phyloP scores from a whole-genome alignment of 768 basidiomycete genomes.

The Lactarius indigo region DNA sequence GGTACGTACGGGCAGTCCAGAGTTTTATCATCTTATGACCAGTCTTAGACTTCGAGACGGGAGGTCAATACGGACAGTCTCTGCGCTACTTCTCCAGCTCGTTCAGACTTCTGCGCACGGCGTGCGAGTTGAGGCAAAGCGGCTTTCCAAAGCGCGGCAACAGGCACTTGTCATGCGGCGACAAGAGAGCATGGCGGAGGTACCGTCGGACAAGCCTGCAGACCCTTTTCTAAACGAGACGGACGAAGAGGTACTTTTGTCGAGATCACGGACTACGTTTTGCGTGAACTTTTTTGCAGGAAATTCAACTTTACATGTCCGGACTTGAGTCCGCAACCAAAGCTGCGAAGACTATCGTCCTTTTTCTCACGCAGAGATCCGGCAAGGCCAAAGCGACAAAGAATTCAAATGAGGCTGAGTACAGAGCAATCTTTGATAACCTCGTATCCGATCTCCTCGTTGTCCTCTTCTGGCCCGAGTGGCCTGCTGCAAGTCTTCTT shows the following conservation, averaged over 20 bases:
- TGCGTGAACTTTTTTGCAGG: conserved; percentile 34
- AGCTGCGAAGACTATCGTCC: conserved; percentile 74
- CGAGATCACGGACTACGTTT: neutral
- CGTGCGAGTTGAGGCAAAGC: conserved; percentile 65
- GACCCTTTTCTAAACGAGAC: conserved; percentile 63
- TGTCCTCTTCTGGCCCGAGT: conserved; percentile 94
- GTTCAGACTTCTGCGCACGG: conserved; percentile 93
- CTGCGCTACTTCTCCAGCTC: conserved; percentile 90
- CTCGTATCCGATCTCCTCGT: conserved; percentile 82
- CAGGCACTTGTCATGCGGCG: conserved; percentile 56
- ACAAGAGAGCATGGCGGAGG: conserved; percentile 57
- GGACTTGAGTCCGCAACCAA: conserved; percentile 80
- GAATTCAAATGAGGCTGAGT: conserved; percentile 91
- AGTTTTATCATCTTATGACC: conserved; percentile 8
- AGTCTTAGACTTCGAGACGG: conserved; percentile 79
- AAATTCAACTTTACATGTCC: conserved; percentile 64
- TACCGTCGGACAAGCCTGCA: conserved; percentile 32
- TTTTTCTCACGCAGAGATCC: conserved; percentile 47
- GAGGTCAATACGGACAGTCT: conserved; percentile 87
- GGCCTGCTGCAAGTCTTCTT: conserved; percentile 88
- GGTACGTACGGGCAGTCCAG: conserved; percentile 43
- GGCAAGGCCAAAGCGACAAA: conserved; percentile 87
- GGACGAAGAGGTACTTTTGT: conserved; percentile 53
- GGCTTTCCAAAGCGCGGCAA: conserved; percentile 59
- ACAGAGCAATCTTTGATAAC: conserved; percentile 88